phyloP scores from a whole-genome alignment of 768 basidiomycete genomes.

The Podaxis sp. region DNA sequence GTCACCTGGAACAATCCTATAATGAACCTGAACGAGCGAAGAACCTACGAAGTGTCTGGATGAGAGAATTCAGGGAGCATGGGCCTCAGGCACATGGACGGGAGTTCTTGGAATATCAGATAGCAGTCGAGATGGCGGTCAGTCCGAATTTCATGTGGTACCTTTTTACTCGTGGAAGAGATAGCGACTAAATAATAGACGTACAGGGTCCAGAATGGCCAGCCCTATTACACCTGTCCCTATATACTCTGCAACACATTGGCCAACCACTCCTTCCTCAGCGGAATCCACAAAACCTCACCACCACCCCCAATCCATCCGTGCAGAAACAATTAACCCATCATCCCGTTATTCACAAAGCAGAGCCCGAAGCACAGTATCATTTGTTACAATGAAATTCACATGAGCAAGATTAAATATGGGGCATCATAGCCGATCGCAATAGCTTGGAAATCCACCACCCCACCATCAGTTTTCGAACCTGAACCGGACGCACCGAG shows the following conservation, averaged over 20 bases:
- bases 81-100: too few relatives aligned
- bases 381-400: slow-evolving; percentile 84
- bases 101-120: too few relatives aligned
- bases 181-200: too few relatives aligned
- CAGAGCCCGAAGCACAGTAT: slow-evolving; percentile 77
- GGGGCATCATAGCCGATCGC: slow-evolving; percentile 66
- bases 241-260: slow-evolving; percentile 38
- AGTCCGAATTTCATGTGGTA: too few relatives aligned
- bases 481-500: slow-evolving; percentile 26
- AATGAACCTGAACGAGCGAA: too few relatives aligned
- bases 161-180: too few relatives aligned
- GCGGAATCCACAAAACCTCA: slow-evolving; percentile 83
- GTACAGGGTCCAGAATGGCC: too few relatives aligned
- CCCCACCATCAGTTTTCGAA: slow-evolving; percentile 12
- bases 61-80: too few relatives aligned
- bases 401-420: slow-evolving; percentile 50
- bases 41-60: too few relatives aligned
- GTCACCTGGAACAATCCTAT: too few relatives aligned
- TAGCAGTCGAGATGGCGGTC: too few relatives aligned
- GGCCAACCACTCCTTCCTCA: slow-evolving; percentile 72
- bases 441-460: slow-evolving; percentile 48
- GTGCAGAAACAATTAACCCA: slow-evolving; percentile 62
- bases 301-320: slow-evolving; percentile 40
- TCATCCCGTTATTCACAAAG: slow-evolving; percentile 94
- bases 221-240: slow-evolving; percentile 4